A percentile compares a stretch with the other conserved stretches of the same genome.
Evolutionary conservation across 352 stramenopile species (phyloP).

Genomic region (Pythium folliculosum): DNA sequence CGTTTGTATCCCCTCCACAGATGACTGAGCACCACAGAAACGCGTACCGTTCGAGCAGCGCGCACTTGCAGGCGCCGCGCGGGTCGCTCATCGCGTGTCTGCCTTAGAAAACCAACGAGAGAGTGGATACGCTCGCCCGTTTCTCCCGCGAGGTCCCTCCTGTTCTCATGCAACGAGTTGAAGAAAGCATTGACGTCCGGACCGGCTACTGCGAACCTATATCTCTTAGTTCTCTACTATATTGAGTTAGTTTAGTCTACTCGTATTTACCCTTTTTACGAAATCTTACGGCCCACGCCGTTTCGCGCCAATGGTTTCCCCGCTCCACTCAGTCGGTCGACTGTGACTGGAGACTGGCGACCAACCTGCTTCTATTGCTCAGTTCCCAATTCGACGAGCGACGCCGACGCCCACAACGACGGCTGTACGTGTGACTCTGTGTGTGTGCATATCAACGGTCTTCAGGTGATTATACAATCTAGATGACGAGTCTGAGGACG

Average conservation of each 20-base stretch:
- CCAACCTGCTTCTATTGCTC: not conserved
- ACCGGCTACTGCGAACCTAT: not conserved
- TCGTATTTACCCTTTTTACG: conserved; percentile 20
- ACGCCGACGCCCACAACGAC: not conserved
- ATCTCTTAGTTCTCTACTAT: conserved; percentile 13
- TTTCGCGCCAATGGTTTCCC: conserved; percentile 30
- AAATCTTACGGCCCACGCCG: not conserved
- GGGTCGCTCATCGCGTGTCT: not conserved
- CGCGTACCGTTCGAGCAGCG: conserved; percentile 1
- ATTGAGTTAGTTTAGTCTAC: not conserved
- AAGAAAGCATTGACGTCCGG: not conserved
- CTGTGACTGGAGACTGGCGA: not conserved
- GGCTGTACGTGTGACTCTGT: not conserved
- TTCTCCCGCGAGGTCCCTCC: not conserved
- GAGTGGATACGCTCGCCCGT: conserved; percentile 9
- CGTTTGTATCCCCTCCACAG: not conserved
- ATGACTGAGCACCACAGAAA: not conserved
- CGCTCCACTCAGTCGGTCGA: conserved; percentile 2
- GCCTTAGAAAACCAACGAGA: not conserved
- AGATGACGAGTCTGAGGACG: conserved; percentile 92
- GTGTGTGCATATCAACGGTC: conserved; percentile 5
- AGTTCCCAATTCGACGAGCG: conserved; percentile 6
- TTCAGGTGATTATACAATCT: conserved; percentile 90
- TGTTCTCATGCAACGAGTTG: conserved; percentile 5
- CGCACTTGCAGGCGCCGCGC: not conserved